Base-by-base conservation (phyloP, 129 eudicot species). In the Rutidosis leptorrhynchoides region DNA sequence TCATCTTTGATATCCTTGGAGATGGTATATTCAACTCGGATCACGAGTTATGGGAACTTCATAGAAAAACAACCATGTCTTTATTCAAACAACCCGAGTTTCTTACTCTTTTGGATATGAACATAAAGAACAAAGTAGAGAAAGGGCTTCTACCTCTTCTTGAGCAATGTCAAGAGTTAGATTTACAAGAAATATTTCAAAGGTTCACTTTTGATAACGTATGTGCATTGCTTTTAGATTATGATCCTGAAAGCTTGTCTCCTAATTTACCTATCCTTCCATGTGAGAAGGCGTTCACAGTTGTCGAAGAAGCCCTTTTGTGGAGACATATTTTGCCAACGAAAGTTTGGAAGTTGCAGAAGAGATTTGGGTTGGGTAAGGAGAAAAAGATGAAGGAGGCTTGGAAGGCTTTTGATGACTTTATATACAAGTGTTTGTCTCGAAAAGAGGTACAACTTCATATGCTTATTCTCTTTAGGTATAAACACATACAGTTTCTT, bases 311-410 rank as follows among this genome's bases (percentile, higher is more conserved):
- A 46, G 70, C 70, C 6, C 58, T 65, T 27, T 29, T 65, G 58
- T 65, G 16, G 43, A 45, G 58, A 12, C 70, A 65, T 65, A 2
- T 65, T n/a, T 17, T 65, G 30, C 70, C 58, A 11, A 40, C 9
- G 2, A 65, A 4, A 5, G 43, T 65, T n/a, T 65, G 58, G 70
- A 65, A 17, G 70, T 26, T 65, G 58, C 58, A 65, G n/a, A 14
- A 3, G 43, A 65, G 58, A 27, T 46, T 65, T 46, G 58, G 70
- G 4, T 46, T 65, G 58, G 58, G 70, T 37, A 65, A 65, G 70
- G 70, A 65, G 70, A 65, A 65, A 37, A 65, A 16, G 70, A 19
- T 65, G 58, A 48, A 12, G 20, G 70, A 65, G 48, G 70, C 70
- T 45, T 46, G 58, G 70, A 45, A 46, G 22, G 70, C 70, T 65